Evolutionary conservation across 2,329 filamentous ascomycete species (phyloP), one percentile per base, ranked within the genome.

Genomic region (Diaporthe sp.): DNA sequence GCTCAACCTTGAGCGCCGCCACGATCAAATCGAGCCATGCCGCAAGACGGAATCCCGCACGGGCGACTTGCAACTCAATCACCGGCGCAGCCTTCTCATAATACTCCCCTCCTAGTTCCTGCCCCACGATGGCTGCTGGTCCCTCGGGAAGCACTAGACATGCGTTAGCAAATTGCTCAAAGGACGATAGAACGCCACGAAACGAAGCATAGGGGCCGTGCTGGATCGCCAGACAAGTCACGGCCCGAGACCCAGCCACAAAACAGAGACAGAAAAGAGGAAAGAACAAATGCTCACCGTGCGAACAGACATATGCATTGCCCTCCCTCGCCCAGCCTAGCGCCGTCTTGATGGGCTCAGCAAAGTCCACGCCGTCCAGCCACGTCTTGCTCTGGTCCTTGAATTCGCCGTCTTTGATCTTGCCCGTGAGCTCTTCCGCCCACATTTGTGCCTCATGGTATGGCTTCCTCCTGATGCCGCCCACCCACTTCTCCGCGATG

Each of bases 21-120:
- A 86, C 90, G 78, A 93, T 91, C 78, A 87, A 83, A 79, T 94
- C 92, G 76, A 94, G 83, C 91, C 91, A 94, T 28, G 88, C 88
- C 2, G 90, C 93, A 81, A 95, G 86, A 66, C 93, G 88, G 81
- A 91, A 93, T 15, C 93, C 93, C 5, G 91, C 93, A 77, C 89
- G 90, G 10, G 92, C 93, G 76, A 95, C 86, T 80, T 93, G 90
- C 75, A 89, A 80, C 82, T 94, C 91, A 60, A 94, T 86, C 74
- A 92, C 89, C 28, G 88, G 90, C n/a, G 89, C 89, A 3, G 91
- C 92, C 42, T 86, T 87, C 42, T 90, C 86, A 79, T 90, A 94
- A 82, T 94, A 94, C 45, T 88, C 86, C 0, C 89, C 89, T 38
- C 87, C 87, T 33, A 94, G 85, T 79, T 94, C 92, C 82, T 90